Base-by-base conservation (phyloP, 345 rosid genomes). In the Eucalyptus polyanthemos region DNA sequence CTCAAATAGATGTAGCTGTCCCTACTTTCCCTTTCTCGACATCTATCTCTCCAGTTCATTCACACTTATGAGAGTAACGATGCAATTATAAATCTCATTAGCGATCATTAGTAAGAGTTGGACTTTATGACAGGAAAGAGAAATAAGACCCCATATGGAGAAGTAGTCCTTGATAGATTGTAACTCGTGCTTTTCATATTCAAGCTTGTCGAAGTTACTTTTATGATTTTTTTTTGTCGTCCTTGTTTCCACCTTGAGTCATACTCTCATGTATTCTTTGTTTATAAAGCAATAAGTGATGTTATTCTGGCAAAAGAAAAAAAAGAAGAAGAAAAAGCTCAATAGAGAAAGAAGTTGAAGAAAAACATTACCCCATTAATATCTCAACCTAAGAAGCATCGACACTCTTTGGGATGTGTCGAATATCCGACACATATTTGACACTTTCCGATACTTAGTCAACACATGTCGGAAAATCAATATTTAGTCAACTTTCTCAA, bases 391-490 rank as follows among this genome's bases (percentile, higher is more conserved):
- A 50, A 7, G 17, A 50, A 50, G 53, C 19, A 50, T 2, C 53
- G 0, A 15, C 17, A 50, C 53, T 50, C 19, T 50, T 0, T 0
- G 19, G 19, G 53, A 50, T 50, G 53, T 50, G 19, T 50, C 7
- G 53, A 15, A 50, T 50, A 15, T 50, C 8, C 53, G 3, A 50
- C 53, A 50, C 53, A 15, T 50, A 6, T 50, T 3, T 0, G 1
- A 50, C 19, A 50, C 53, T 50, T 50, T 50, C 19, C 8, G 19
- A 50, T 50, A 50, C 53, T 50, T 1, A 6, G 3, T 15, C 53
- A 50, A 50, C 53, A 50, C 19, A 15, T 50, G 1, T 50, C 8
- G 17, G 8, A 15, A 50, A 50, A 50, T 15, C 3, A 15, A 50
- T 50, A 50, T 15, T 15, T 50, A 0, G 19, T 50, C 19, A 50